Base-by-base conservation (phyloP, 2,329 filamentous ascomycete genomes). In the Venturia asperata region DNA sequence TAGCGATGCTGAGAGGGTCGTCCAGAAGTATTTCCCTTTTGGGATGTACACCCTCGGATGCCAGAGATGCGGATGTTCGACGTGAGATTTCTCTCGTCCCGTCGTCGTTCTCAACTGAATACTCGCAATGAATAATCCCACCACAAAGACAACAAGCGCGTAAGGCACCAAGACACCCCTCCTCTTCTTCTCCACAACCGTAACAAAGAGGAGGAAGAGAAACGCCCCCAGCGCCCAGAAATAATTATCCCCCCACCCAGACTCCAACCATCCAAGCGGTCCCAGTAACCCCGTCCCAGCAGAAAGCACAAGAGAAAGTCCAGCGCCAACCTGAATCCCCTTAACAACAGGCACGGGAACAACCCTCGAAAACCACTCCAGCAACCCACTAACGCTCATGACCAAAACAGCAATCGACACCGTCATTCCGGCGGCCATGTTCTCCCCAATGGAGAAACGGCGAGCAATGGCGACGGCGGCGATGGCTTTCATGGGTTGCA, bases 251-350 rank as follows among this genome's bases (percentile, higher is more conserved):
- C 87, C 82, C 76, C 83, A 85, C 55, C 80, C 82, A 0, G 89
- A 85, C 5, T 77, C 73, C 1, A 81, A 77, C 91, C 91, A 96
- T 15, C 81, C 79, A 4, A 96, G 80, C 2, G 85, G 85, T 21
- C 82, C 79, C 15, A 94, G 80, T 66, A 95, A 82, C 60, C 80
- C 83, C 0, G 82, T 80, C 3, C 90, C 91, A 9, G 91, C 90
- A 15, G 90, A 89, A 66, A 96, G 82, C 64, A 92, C 84, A 19
- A 97, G 82, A 19, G 89, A 91, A 61, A 97, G 80, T 1, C 93
- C 93, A 5, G 93, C 93, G 45, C 93, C 93, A 61, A 97, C 85
- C 76, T 97, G 94, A 69, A 97, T 97, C 39, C 93, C 93, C 74
- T 96, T 96, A 64, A 97, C 87, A 0, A 97, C 89, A 0, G 92